Evolutionary conservation across 768 basidiomycete species (phyloP).

Genomic region (Lyophyllum shimeji): DNA sequence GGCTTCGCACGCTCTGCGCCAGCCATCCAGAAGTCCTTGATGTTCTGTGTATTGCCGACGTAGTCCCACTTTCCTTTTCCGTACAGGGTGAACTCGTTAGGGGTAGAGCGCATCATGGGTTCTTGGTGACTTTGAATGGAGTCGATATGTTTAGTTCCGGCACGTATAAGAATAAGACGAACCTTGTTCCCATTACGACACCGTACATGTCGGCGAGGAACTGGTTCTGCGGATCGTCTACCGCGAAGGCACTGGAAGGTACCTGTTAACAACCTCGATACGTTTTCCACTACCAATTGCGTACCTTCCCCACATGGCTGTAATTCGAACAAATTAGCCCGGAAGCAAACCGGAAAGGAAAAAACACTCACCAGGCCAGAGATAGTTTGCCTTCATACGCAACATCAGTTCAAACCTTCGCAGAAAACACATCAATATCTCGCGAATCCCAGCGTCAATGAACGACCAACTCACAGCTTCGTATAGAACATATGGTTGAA

Average conservation of each 20-base stretch:
- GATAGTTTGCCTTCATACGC: slow-evolving; percentile 65
- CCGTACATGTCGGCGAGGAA: slow-evolving; percentile 62
- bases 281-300: not conserved
- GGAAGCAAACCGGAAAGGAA: not conserved
- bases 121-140: slow-evolving; percentile 54
- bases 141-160: not conserved
- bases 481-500: slow-evolving; percentile 65
- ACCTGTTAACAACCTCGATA: not conserved
- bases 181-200: slow-evolving; percentile 72
- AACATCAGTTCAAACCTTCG: slow-evolving; percentile 64
- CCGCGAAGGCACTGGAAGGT: slow-evolving; percentile 44
- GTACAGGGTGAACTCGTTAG: slow-evolving; percentile 61
- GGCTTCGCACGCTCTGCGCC: slow-evolving; percentile 57
- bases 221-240: slow-evolving; percentile 64
- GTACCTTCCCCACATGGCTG: slow-evolving; percentile 44
- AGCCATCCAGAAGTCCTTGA: slow-evolving; percentile 62
- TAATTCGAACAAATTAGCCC: not conserved
- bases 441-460: not conserved
- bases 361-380: slow-evolving; percentile 58
- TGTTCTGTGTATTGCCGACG: slow-evolving; percentile 47
- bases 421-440: not conserved
- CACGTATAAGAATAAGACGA: not conserved
- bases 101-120: slow-evolving; percentile 72
- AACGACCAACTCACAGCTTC: slow-evolving; percentile 40
- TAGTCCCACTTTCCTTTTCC: slow-evolving; percentile 66